Evolutionary conservation across 495 filamentous ascomycete genomes (phyloP), one percentile per base, ranked within the genome.

Genomic region (Platismatia glauca): DNA sequence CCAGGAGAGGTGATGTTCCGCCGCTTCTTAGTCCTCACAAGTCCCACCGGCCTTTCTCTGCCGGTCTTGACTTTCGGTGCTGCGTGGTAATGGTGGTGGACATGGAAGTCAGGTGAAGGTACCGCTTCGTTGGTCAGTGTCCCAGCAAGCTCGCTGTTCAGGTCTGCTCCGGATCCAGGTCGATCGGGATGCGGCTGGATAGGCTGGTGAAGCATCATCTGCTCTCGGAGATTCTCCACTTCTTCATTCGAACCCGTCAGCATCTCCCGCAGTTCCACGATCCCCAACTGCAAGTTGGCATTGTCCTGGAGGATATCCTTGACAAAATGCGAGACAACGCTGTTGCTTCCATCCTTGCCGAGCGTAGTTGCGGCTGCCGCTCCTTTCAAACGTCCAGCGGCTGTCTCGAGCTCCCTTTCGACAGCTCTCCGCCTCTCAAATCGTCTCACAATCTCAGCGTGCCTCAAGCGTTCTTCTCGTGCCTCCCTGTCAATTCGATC

Each of bases 241-340:
- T 97, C 93, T 68, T 95, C 86, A 70, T 97, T 95, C n/a, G 92
- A 95, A 68, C 82, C 91, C 64, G 89, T 82, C 33, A 98, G 79
- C 88, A 97, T 86, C 71, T 96, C 92, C 22, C 93, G 81, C 39
- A 98, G 76, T 73, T 98, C 93, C 60, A 90, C 83, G 56, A 96
- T 92, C 16, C 89, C 91, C 59, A 90, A 80, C 70, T 97, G 93
- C 56, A 98, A 77, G 66, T 91, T 95, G 18, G 90, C 90, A 70
- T 98, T 98, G 71, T 98, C 93, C 69, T 95, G 89, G 41, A 98
- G 74, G 53, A 98, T 91, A 68, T 97, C 93, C 70, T 90, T 90
- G 60, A 98, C 93, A 64, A 98, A 97, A 68, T 91, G 88, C 39
- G 89, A 91, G 11, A 97, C 88, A 18, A 95, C 90, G 60, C 74